Percentiles rank a stretch among this genome's conserved stretches.
Conservation (phyloP, 129 eudicot species). For the Erigeron canadensis region DNA sequence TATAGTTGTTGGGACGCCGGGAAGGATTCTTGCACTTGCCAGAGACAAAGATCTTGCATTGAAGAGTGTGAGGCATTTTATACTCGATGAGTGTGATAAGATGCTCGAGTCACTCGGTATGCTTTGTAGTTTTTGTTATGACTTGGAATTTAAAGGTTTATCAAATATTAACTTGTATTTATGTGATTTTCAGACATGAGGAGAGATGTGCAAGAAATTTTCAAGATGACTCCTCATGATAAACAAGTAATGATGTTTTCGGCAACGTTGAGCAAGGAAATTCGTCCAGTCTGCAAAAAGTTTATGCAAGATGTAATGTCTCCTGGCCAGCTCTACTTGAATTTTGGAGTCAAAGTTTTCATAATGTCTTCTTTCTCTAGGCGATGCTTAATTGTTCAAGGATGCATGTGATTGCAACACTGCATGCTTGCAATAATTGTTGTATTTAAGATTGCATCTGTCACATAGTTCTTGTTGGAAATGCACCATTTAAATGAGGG, state of each 20-base stretch:
- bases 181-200: conserved; percentile 67
- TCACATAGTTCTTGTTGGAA: too few species aligned
- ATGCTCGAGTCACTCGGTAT: conserved; percentile 99
- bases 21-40: conserved; percentile 87
- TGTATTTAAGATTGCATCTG: too few species aligned
- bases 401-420: too few species aligned
- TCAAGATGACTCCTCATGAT: conserved; percentile 99
- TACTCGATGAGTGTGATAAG: conserved; percentile 96
- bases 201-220: conserved; percentile 97
- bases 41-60: conserved; percentile 83
- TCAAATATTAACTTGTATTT: conserved; percentile 7
- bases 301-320: conserved; percentile 99
- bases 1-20: conserved; percentile 97
- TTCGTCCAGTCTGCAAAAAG: conserved; percentile 99
- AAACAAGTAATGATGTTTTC: conserved; percentile 99
- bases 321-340: conserved; percentile 82
- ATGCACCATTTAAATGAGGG: conserved; percentile 11
- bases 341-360: conserved; percentile 60
- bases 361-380: background rate
- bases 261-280: conserved; percentile 96
- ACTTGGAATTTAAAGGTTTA: background rate
- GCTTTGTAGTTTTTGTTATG: background rate
- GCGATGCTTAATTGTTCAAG: too few species aligned
- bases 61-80: conserved; percentile 92
- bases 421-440: too few species aligned